Base-by-base conservation (phyloP, 2,329 filamentous ascomycete genomes). In the Epichloe glyceriae region DNA sequence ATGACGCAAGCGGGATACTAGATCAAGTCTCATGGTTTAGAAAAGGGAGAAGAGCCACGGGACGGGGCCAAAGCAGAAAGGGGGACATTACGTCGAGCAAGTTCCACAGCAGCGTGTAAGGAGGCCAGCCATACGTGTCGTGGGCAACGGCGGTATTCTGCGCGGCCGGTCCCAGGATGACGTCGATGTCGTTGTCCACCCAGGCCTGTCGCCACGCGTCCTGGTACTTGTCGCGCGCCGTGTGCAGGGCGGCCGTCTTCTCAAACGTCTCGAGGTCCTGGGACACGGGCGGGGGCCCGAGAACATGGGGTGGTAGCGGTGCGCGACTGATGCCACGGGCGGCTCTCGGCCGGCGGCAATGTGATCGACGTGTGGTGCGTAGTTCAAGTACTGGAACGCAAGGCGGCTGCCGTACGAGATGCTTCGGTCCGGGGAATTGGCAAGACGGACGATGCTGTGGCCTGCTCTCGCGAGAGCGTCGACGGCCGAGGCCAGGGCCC, bases 1-100 rank as follows among this genome's bases (percentile, higher is more conserved):
- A 79, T 63, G 2, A 75, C 67, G 7, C 70, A 74, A 3, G 73
- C 69, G 3, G 75, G 75, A 56, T 73, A 78, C 70, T 75, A n/a
- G 15, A 50, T 17, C 4, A 35, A n/a, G 34, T 10, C 26, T 30
- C 26, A 30, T 30, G 26, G 26, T 11, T 30, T 2, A 2, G 7
- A 46, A 44, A 44, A 19, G 15, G 2, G 17, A 17, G 42, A 19
- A 44, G 17, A 30, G 12, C 26, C 26, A 30, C 26, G 26, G 26
- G 26, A 30, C 26, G 3, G 26, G 26, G 26, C 26, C 10, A n/a
- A n/a, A 11, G 17, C 2, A 19, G 12, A 14, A 17, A 38, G n/a
- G 33, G 12, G 11, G 6, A 4, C 10, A 17, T 19, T 56, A 73
- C 73, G 60, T 79, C 73, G 4, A 79, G 55, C 8, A 78, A 20